Conservation (phyloP, 2,329 filamentous ascomycete species). For the Sclerotinia minor region DNA sequence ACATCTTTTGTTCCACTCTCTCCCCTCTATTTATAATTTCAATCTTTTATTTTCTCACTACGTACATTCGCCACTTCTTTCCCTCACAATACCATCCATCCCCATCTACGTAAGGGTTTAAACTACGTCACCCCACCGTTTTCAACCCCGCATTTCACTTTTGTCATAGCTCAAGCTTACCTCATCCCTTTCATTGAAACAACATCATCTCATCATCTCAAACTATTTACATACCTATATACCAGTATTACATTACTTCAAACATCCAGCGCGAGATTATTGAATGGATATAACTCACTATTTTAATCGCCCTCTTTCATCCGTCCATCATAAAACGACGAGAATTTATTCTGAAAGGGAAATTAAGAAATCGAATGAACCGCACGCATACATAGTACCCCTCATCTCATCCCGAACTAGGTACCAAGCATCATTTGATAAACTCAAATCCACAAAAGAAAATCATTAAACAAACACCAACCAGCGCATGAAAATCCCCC, state of each 20-base stretch:
- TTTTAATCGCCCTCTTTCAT: background rate
- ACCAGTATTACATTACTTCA: too few relatives aligned
- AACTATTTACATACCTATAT: background rate
- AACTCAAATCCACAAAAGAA: background rate
- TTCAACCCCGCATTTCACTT: conserved; percentile 10
- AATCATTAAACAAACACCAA: background rate
- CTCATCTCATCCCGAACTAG: background rate
- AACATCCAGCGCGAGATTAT: background rate
- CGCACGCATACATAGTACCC: background rate
- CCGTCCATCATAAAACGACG: background rate
- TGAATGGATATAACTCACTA: background rate
- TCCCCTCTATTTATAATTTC: too few relatives aligned
- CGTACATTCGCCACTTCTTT: too few relatives aligned
- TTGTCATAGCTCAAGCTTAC: conserved; percentile 17
- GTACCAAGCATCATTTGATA: background rate
- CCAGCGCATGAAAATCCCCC: background rate
- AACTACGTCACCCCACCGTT: background rate
- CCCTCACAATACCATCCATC: too few relatives aligned
- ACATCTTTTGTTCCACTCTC: too few relatives aligned
- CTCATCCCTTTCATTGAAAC: background rate
- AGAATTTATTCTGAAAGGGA: background rate
- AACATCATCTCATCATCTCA: background rate
- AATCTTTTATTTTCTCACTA: too few relatives aligned
- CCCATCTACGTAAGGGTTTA: too few relatives aligned
- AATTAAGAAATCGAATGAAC: background rate